Conservation (phyloP, 2,329 filamentous ascomycete genomes). For the Cercospora zeina region DNA sequence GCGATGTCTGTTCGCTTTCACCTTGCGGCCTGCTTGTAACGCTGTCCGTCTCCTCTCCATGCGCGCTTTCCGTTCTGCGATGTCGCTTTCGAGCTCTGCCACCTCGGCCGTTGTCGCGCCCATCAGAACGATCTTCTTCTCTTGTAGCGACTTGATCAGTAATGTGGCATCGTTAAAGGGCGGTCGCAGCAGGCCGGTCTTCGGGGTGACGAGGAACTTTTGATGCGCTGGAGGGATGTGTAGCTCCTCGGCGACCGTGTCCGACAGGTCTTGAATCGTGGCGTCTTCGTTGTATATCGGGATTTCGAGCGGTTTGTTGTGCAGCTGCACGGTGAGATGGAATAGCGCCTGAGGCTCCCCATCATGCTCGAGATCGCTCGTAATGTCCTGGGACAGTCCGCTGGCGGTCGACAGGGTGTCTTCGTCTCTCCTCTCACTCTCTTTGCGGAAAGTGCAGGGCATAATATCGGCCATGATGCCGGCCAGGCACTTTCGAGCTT, state of each 20-base stretch:
- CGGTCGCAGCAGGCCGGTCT: conserved; percentile 63
- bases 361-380: conserved; percentile 25
- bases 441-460: conserved; percentile 20
- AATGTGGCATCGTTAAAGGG: conserved; percentile 62
- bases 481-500: conserved; percentile 21
- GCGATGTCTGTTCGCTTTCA: conserved; percentile 39
- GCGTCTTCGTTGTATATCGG: conserved; percentile 50
- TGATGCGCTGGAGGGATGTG: conserved; percentile 64
- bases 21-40: conserved; percentile 44
- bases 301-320: conserved; percentile 54
- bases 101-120: conserved; percentile 63
- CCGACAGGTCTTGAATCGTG: conserved; percentile 60
- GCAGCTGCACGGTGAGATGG: conserved; percentile 56
- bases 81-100: conserved; percentile 55
- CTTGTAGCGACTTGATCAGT: conserved; percentile 51
- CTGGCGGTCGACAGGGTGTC: conserved; percentile 16
- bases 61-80: conserved; percentile 53
- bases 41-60: conserved; percentile 44
- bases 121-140: conserved; percentile 66
- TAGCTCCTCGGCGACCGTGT: conserved; percentile 57
- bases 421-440: conserved; percentile 12
- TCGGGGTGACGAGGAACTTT: conserved; percentile 66
- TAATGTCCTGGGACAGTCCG: conserved; percentile 22
- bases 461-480: conserved; percentile 18
- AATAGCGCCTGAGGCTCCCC: conserved; percentile 35